These are phyloP conservation scores for Fusarium sp. DNA, from an alignment of 2,329 filamentous ascomycete genomes.

Conservation along the genomic window DNA sequence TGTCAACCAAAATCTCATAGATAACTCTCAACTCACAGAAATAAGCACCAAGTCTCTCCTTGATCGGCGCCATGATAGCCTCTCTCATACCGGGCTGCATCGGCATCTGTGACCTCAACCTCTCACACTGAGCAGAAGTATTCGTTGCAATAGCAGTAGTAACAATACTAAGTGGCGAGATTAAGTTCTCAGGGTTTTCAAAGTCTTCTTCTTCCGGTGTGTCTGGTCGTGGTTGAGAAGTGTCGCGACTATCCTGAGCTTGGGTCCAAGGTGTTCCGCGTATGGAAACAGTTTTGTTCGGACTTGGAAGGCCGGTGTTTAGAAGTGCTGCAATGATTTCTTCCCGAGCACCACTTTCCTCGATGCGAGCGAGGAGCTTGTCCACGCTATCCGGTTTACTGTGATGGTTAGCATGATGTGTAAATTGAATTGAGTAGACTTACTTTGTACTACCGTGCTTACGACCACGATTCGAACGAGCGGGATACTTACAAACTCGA, in stretches of 20 bases:
- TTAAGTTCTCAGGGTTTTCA: not conserved
- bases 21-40: not conserved
- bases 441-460: conserved; percentile 24
- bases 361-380: conserved; percentile 14
- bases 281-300: conserved; percentile 13
- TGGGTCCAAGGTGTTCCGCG: not conserved
- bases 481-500: conserved; percentile 16
- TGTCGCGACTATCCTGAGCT: not conserved
- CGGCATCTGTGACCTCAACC: conserved; percentile 13
- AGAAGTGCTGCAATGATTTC: conserved; percentile 10
- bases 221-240: not conserved
- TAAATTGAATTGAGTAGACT: fast-evolving
- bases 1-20: no score
- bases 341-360: conserved; percentile 17
- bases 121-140: conserved; percentile 13
- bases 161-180: conserved; percentile 3
- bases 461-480: conserved; percentile 13
- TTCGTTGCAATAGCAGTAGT: conserved; percentile 5
- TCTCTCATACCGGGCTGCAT: conserved; percentile 16
- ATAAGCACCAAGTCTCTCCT: conserved; percentile 12
- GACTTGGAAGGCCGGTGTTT: not conserved
- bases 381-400: conserved; percentile 18
- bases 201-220: not conserved
- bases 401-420: not conserved
- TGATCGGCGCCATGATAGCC: conserved; percentile 21